phyloP scores from a whole-genome alignment of 2,329 filamentous ascomycete genomes.

The Cyphellophora europaea region DNA sequence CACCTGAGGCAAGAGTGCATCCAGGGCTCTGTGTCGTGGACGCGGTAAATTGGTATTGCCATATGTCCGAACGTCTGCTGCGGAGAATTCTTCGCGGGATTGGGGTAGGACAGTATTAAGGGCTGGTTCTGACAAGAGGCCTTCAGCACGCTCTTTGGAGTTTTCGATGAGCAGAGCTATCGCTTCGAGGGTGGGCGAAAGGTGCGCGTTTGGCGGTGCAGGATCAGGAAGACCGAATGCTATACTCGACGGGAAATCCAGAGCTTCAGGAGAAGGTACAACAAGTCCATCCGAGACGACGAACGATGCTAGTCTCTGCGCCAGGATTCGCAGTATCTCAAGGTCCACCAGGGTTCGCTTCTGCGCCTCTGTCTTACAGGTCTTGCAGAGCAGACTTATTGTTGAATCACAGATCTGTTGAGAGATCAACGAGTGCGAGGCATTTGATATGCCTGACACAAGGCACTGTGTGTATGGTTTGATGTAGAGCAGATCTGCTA shows the following conservation, averaged over 20 bases:
- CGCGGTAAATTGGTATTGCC: conserved; percentile 21
- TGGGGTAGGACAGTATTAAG: conserved; percentile 61
- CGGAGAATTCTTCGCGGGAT: conserved; percentile 40
- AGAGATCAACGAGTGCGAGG: conserved; percentile 35
- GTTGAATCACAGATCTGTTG: conserved; percentile 21
- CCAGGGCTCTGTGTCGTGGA: conserved; percentile 25
- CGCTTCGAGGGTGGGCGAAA: conserved; percentile 67
- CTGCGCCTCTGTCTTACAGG: conserved; percentile 61
- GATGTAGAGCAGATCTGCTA: conserved; percentile 59
- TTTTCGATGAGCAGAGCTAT: conserved; percentile 67
- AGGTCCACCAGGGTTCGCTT: conserved; percentile 62
- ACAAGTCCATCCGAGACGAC: conserved; percentile 57
- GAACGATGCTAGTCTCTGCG: conserved; percentile 62
- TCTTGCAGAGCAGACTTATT: conserved; percentile 44
- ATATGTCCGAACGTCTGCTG: conserved; percentile 38
- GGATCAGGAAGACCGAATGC: conserved; percentile 51
- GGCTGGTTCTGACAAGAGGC: conserved; percentile 59
- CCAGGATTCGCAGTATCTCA: conserved; percentile 70
- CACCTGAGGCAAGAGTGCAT: conserved; percentile 52
- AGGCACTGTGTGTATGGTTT: conserved; percentile 53
- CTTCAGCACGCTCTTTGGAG: conserved; percentile 68
- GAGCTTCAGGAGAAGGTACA: conserved; percentile 52
- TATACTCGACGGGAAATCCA: conserved; percentile 46
- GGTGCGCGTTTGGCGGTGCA: conserved; percentile 47
- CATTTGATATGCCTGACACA: conserved; percentile 49